phyloP scores from a whole-genome alignment of 257 asterid genomes.

The Striga asiatica region DNA sequence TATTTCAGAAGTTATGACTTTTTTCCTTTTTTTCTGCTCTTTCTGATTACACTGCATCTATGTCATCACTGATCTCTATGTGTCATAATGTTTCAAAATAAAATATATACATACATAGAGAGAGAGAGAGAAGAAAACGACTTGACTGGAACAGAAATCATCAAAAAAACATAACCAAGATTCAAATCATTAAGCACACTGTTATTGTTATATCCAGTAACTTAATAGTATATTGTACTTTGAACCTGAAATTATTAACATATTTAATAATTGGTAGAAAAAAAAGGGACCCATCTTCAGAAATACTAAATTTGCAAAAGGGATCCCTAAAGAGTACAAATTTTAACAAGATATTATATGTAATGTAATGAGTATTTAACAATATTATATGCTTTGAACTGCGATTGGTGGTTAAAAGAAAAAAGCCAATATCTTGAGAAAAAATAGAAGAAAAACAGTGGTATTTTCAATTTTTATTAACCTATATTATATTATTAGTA shows the following conservation, averaged over 20 bases:
- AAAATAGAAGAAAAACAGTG: too few relatives aligned
- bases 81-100: not conserved
- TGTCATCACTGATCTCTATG: too few relatives aligned
- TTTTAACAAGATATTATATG: too few relatives aligned
- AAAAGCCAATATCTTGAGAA: not conserved
- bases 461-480: too few relatives aligned
- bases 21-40: too few relatives aligned
- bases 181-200: not conserved
- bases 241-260: not conserved
- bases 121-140: slow-evolving; percentile 34
- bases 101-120: slow-evolving; percentile 10
- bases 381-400: not conserved
- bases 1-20: too few relatives aligned
- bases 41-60: too few relatives aligned
- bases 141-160: slow-evolving; percentile 48
- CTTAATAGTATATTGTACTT: not conserved
- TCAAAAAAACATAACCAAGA: slow-evolving; percentile 18
- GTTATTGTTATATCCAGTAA: too few relatives aligned
- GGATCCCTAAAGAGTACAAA: too few relatives aligned
- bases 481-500: not conserved
- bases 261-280: not conserved
- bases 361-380: too few relatives aligned
- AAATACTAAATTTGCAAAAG: not conserved
- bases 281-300: not conserved
- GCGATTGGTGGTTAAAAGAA: not conserved